Percentiles rank a stretch among this genome's conserved stretches.
Evolutionary conservation across 148 eudicot species (phyloP).

Genomic region (Rhododendron molle): DNA sequence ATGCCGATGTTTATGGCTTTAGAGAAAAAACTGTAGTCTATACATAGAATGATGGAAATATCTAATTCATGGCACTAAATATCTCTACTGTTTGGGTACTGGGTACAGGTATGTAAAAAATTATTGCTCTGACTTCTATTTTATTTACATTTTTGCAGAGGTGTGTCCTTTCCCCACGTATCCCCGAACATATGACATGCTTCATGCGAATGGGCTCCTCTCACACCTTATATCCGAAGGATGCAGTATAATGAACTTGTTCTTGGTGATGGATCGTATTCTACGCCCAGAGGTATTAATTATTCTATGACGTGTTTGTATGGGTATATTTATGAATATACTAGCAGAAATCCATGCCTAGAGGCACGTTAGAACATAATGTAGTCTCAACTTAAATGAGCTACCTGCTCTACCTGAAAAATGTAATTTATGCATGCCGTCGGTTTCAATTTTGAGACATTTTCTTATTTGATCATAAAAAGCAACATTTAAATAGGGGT

Average conservation of each 20-base stretch:
- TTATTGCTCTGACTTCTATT: background rate
- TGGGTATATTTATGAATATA: background rate
- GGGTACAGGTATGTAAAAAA: slow-evolving; percentile 41
- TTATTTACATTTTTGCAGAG: slow-evolving; percentile 25
- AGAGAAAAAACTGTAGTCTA: background rate
- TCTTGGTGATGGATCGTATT: slow-evolving; percentile 94
- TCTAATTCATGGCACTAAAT: background rate
- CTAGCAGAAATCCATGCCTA: too few relatives aligned
- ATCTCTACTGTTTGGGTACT: slow-evolving; percentile 7
- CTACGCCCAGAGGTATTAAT: slow-evolving; percentile 78
- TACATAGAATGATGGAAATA: background rate
- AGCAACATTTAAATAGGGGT: background rate
- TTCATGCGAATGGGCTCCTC: slow-evolving; percentile 83
- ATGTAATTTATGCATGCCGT: background rate
- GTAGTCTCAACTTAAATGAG: too few relatives aligned
- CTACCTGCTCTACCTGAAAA: background rate
- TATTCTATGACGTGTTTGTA: background rate
- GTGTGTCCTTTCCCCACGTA: slow-evolving; percentile 96
- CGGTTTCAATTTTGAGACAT: background rate
- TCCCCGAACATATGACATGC: slow-evolving; percentile 91
- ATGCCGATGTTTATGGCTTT: background rate
- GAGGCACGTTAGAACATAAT: too few relatives aligned
- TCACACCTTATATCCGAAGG: slow-evolving; percentile 52
- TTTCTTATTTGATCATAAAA: background rate
- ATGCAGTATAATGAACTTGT: slow-evolving; percentile 68